phyloP scores from a whole-genome alignment of 148 eudicot species.

The Vaccinium macrocarpon region DNA sequence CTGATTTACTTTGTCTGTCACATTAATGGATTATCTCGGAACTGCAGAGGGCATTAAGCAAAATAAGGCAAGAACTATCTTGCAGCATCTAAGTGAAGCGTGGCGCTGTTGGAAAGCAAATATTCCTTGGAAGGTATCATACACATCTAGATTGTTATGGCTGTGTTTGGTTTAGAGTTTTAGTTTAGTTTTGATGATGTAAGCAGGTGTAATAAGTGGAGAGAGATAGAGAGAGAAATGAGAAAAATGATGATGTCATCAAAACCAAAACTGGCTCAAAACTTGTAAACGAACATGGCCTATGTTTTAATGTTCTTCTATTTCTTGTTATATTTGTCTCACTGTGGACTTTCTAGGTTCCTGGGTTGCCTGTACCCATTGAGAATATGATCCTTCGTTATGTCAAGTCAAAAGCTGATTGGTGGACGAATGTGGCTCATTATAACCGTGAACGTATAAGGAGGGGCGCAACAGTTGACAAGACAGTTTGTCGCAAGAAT shows the following conservation, averaged over 20 bases:
- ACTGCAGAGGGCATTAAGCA: conserved; percentile 89
- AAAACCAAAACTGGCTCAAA: too few relatives aligned
- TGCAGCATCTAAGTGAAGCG: conserved; percentile 99
- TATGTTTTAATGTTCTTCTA: background rate
- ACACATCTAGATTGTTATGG: background rate
- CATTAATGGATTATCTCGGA: background rate
- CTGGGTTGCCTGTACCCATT: conserved; percentile 96
- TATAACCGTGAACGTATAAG: conserved; percentile 98
- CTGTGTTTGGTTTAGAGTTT: too few relatives aligned
- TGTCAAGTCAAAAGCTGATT: conserved; percentile 98
- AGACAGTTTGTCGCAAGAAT: conserved; percentile 96
- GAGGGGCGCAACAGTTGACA: conserved; percentile 98
- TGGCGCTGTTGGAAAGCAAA: conserved; percentile 99
- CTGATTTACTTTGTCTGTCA: background rate
- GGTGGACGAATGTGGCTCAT: conserved; percentile 99
- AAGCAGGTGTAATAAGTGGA: too few relatives aligned
- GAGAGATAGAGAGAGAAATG: too few relatives aligned
- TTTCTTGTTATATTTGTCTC: conserved; percentile 13
- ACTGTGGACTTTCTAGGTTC: conserved; percentile 41
- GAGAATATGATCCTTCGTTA: conserved; percentile 99
- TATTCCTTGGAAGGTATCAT: conserved; percentile 89
- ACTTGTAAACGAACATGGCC: too few relatives aligned
- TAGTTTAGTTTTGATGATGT: too few relatives aligned
- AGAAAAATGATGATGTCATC: too few relatives aligned
- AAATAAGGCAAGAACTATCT: conserved; percentile 93